Evolutionary conservation across 345 rosid genomes (phyloP), one percentile per base, ranked within the genome.

Genomic region (Murraya koenigii): DNA sequence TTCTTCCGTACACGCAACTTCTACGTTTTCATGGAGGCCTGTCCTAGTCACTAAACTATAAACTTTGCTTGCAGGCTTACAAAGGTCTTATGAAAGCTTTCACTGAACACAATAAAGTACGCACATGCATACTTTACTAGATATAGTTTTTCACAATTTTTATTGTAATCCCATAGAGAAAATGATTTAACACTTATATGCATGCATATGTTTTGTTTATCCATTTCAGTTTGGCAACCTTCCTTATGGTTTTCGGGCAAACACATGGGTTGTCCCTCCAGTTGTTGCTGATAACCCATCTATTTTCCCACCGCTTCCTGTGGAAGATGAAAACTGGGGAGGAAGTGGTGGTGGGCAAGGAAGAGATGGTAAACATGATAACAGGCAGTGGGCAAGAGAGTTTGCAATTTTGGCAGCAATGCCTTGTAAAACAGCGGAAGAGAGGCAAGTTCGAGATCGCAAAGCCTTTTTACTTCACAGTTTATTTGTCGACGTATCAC

Each of bases 221-320:
- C 20, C 44, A 47, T 82, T 79, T 79, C 89, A 95, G 99, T 95
- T 93, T 87, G 99, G 98, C 73, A 95, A 93, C 84, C 93, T 95
- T 84, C 98, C 99, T 23, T 94, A 88, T 58, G 97, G 99, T 63
- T 94, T 91, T 83, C 96, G 99, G 39, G 89, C 97, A 71, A 95
- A 94, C 82, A 87, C 99, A 39, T 95, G 98, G 98, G 93, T 95
- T 58, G 93, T 95, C 66, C 97, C 97, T 75, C 98, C 98, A n/a
- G 85, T 86, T 81, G 95, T 91, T 73, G 89, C 86, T 10, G 97
- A 92, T 78, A 91, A 85, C 73, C 97, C 93, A 11, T 87, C 90
- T 56, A 82, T 77, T 55, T 93, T 92, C 83, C 92, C 88, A 15
- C 82, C 88, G 14, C 91, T 93, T 74, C 99, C 98, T 1, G 78